phyloP scores from a whole-genome alignment of 208 protist genomes.

The Trypanosomatidae sp. region DNA sequence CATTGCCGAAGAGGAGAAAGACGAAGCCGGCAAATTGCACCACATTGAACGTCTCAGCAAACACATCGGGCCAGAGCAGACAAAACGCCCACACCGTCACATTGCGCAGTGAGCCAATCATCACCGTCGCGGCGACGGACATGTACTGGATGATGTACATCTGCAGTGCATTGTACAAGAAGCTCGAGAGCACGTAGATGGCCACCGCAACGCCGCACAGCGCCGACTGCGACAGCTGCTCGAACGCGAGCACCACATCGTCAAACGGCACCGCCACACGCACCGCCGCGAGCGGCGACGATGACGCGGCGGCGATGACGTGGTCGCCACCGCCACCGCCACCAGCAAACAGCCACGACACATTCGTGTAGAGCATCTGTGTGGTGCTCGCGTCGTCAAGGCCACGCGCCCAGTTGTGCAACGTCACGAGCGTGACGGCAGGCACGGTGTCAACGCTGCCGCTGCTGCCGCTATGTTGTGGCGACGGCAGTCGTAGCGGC shows the following conservation, averaged over 20 bases:
- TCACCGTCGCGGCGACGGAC: slow-evolving; percentile 49
- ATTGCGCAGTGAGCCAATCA: slow-evolving; percentile 62
- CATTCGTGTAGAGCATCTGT: too few relatives aligned
- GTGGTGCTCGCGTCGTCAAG: too few relatives aligned
- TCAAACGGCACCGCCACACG: slow-evolving; percentile 34
- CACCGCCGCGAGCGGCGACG: slow-evolving; percentile 6
- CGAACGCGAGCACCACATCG: slow-evolving; percentile 49
- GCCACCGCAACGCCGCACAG: slow-evolving; percentile 25
- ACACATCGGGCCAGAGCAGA: slow-evolving; percentile 36
- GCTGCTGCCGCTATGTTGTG: too few relatives aligned
- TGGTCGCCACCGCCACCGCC: too few relatives aligned
- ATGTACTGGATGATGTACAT: slow-evolving; percentile 56
- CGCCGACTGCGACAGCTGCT: slow-evolving; percentile 21
- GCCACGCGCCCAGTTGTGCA: too few relatives aligned
- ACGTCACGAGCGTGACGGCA: too few relatives aligned
- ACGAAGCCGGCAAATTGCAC: slow-evolving; percentile 57
- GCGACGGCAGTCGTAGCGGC: too few relatives aligned
- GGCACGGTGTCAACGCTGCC: too few relatives aligned
- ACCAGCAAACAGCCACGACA: too few relatives aligned
- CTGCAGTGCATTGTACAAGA: slow-evolving; percentile 53
- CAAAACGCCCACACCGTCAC: slow-evolving; percentile 51
- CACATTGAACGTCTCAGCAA: slow-evolving; percentile 47
- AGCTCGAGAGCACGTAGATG: slow-evolving; percentile 28
- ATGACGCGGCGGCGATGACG: too few relatives aligned
- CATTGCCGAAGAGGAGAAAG: slow-evolving; percentile 37